A percentile compares a stretch with the other conserved stretches of the same genome.
Conservation (phyloP, 495 filamentous ascomycete genomes). For the Poronia punctata region DNA sequence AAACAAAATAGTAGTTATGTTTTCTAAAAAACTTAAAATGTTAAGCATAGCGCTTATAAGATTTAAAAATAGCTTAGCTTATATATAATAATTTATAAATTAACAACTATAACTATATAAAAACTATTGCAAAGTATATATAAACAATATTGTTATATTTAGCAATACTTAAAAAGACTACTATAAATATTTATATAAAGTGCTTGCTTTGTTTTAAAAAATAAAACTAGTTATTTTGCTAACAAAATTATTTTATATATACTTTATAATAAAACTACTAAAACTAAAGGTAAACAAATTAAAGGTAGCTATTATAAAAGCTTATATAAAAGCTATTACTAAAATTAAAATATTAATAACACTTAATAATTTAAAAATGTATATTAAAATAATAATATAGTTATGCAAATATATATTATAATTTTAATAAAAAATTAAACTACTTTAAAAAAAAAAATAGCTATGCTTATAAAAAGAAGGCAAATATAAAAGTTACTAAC, state of each 20-base stretch:
- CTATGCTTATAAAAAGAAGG: background rate
- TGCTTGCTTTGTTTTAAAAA: background rate
- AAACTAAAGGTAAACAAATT: background rate
- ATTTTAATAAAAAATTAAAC: background rate
- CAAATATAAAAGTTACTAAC: background rate
- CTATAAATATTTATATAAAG: background rate
- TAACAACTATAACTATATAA: background rate
- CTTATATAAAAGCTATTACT: background rate
- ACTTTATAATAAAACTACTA: background rate
- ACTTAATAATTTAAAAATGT: background rate
- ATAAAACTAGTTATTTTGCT: background rate
- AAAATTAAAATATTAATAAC: background rate
- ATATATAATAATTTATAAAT: background rate
- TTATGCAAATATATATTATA: background rate
- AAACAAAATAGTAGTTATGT: constrained; percentile 2
- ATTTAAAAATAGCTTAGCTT: background rate
- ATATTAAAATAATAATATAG: background rate
- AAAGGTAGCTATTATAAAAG: background rate
- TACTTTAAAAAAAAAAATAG: background rate
- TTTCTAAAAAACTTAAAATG: background rate
- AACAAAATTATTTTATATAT: background rate
- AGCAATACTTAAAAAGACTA: background rate
- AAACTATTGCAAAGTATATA: background rate
- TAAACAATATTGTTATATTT: background rate
- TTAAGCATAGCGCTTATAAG: background rate